Evolutionary conservation across 2,329 filamentous ascomycete genomes (phyloP).

Genomic region (Elsinoe fawcettii): DNA sequence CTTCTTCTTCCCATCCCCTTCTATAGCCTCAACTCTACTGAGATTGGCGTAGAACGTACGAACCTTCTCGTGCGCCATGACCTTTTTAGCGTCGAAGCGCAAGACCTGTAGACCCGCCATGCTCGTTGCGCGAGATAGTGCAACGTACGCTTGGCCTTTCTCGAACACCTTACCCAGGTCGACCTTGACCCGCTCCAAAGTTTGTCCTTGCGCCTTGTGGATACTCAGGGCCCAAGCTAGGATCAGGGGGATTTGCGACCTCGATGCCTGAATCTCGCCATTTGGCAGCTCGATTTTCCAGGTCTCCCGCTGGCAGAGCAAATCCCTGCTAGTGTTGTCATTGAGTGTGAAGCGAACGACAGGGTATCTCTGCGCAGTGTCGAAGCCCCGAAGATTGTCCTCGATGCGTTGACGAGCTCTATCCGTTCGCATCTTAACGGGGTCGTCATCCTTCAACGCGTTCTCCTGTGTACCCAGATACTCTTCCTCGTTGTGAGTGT

Average conservation of each 20-base stretch:
- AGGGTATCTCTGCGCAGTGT: conserved; percentile 58
- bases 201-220: conserved; percentile 96
- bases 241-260: conserved; percentile 70
- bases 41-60: conserved; percentile 77
- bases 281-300: conserved; percentile 98
- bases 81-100: conserved; percentile 80
- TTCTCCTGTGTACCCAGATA: conserved; percentile 43
- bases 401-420: conserved; percentile 44
- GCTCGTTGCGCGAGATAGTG: conserved; percentile 81
- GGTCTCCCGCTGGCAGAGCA: conserved; percentile 77
- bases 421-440: conserved; percentile 16
- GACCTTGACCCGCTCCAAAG: conserved; percentile 86
- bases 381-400: conserved; percentile 37
- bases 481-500: conserved; percentile 50
- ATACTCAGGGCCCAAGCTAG: conserved; percentile 95
- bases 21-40: conserved; percentile 55
- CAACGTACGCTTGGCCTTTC: conserved; percentile 95
- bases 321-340: conserved; percentile 65
- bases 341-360: conserved; percentile 75
- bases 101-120: conserved; percentile 82
- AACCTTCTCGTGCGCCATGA: conserved; percentile 88
- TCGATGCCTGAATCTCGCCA: conserved; percentile 84
- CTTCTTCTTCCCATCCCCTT: conserved; percentile 26
- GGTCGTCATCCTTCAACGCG: conserved; percentile 36
- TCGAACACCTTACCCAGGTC: conserved; percentile 90